Percentiles rank a stretch among this genome's conserved stretches.
Evolutionary conservation across 2,329 filamentous ascomycete genomes (phyloP).

Genomic region (Tolypocladium cylindrosporum): DNA sequence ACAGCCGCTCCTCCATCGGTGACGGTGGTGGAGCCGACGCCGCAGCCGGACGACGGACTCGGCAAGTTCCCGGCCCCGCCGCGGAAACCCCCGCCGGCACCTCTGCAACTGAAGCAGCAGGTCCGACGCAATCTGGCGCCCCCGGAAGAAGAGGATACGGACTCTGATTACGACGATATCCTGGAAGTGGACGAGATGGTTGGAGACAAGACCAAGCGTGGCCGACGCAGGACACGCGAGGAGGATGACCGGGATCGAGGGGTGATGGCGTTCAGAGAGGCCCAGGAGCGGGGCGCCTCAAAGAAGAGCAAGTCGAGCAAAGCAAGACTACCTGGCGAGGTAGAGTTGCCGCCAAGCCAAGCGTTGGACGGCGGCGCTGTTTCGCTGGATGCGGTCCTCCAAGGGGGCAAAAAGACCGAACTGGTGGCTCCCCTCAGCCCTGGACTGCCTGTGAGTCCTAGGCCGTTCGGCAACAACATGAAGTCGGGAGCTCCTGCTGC

Average conservation of each 20-base stretch:
- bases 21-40: slow-evolving; percentile 31
- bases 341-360: slow-evolving; percentile 25
- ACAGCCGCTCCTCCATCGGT: slow-evolving; percentile 25
- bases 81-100: slow-evolving; percentile 77
- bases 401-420: slow-evolving; percentile 21
- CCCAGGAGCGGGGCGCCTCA: slow-evolving; percentile 61
- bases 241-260: slow-evolving; percentile 78
- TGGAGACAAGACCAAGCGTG: slow-evolving; percentile 50
- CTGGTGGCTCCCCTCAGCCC: slow-evolving; percentile 40
- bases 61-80: slow-evolving; percentile 50
- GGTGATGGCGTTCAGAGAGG: slow-evolving; percentile 53
- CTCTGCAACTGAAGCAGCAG: slow-evolving; percentile 53
- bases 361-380: slow-evolving; percentile 29
- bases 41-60: slow-evolving; percentile 32
- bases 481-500: slow-evolving; percentile 45
- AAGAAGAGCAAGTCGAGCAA: slow-evolving; percentile 54
- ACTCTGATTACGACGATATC: slow-evolving; percentile 76
- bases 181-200: slow-evolving; percentile 58
- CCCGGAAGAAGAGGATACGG: slow-evolving; percentile 53
- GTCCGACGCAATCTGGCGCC: slow-evolving; percentile 11
- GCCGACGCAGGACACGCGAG: slow-evolving; percentile 73
- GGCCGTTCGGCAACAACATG: slow-evolving; percentile 42
- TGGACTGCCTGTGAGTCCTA: slow-evolving; percentile 49
- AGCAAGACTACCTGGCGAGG: slow-evolving; percentile 15
- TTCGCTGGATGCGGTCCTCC: slow-evolving; percentile 44